Base-by-base conservation (phyloP, 2,329 filamentous ascomycete genomes). In the Epichloe sibirici region DNA sequence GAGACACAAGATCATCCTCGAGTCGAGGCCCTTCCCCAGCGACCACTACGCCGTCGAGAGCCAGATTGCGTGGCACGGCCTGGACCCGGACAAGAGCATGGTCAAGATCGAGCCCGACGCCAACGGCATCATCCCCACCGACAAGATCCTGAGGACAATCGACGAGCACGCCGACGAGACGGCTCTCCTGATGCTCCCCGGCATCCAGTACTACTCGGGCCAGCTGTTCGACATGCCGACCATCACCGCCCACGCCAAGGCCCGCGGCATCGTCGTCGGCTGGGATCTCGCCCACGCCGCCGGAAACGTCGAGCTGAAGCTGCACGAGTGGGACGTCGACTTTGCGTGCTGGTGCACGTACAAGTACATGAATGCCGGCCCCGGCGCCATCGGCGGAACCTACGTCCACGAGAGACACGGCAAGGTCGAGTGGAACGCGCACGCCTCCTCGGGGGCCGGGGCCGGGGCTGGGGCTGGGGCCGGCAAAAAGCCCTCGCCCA, bases 301-400 rank as follows among this genome's bases (percentile, higher is more conserved):
- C 23, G 90, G 90, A 35, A 95, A 95, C 63, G 86, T 94, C 2
- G 82, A 86, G 42, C 69, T 95, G 17, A 70, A 75, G 53, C 75
- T 95, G 21, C 89, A 95, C 67, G 87, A 91, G 60, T 95, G 90
- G 90, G 78, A 86, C 58, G 88, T 94, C 37, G 90, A 95, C 66
- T 95, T 95, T 62, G 90, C 90, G 15, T 87, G 80, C 51, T 95
- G 90, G 90, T 95, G 90, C 69, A 90, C 85, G 17, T 95, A 95
- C 76, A 95, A 95, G 71, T 95, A 95, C 71, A 78, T 95, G 65
- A 95, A 95, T 64, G 82, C 83, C 28, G 90, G 90, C 0, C 88
- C 90, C 0, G 90, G 90, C 4, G 77, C 83, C 15, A 94, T 94
- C 57, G 88, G 81, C 1, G 89, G 85, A 0, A 73, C 85, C 1